phyloP scores from a whole-genome alignment of 2,329 filamentous ascomycete species.

The Fusarium sp. region DNA sequence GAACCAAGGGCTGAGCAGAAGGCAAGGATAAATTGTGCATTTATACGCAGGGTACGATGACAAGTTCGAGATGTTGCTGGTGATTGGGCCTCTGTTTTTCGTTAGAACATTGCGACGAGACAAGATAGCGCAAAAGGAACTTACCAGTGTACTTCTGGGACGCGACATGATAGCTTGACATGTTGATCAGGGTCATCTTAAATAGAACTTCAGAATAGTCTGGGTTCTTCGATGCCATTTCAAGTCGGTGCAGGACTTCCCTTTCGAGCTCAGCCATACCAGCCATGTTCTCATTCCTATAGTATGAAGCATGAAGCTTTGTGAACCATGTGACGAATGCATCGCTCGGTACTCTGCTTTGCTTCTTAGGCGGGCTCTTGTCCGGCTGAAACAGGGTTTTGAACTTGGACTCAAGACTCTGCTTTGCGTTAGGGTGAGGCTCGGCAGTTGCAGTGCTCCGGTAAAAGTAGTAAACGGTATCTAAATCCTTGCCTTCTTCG shows the following conservation, averaged over 20 bases:
- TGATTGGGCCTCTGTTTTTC: constrained; percentile 60
- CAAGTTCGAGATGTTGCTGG: constrained; percentile 60
- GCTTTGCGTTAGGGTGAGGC: constrained; percentile 78
- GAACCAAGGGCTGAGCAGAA: constrained; percentile 76
- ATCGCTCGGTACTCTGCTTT: constrained; percentile 59
- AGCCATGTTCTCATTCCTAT: constrained; percentile 78
- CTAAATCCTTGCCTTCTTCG: constrained; percentile 81
- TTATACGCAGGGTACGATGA: constrained; percentile 79
- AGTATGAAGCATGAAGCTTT: constrained; percentile 86
- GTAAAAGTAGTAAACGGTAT: constrained; percentile 90
- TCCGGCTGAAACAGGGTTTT: constrained; percentile 60
- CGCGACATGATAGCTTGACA: constrained; percentile 83
- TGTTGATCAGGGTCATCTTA: constrained; percentile 87
- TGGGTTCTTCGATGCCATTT: constrained; percentile 76
- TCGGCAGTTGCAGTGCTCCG: constrained; percentile 79
- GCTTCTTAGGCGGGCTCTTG: constrained; percentile 48
- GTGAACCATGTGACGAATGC: constrained; percentile 85
- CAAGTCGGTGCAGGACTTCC: constrained; percentile 83
- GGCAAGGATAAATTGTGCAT: constrained; percentile 79
- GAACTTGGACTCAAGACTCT: constrained; percentile 85
- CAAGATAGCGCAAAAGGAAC: constrained; percentile 35
- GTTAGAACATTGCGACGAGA: not conserved
- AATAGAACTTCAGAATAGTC: constrained; percentile 73
- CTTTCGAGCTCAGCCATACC: constrained; percentile 85
- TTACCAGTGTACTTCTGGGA: constrained; percentile 50